Evolutionary conservation across 1,284 basidiomycete genomes (phyloP).

Genomic region (Pseudozyma hubeiensis): DNA sequence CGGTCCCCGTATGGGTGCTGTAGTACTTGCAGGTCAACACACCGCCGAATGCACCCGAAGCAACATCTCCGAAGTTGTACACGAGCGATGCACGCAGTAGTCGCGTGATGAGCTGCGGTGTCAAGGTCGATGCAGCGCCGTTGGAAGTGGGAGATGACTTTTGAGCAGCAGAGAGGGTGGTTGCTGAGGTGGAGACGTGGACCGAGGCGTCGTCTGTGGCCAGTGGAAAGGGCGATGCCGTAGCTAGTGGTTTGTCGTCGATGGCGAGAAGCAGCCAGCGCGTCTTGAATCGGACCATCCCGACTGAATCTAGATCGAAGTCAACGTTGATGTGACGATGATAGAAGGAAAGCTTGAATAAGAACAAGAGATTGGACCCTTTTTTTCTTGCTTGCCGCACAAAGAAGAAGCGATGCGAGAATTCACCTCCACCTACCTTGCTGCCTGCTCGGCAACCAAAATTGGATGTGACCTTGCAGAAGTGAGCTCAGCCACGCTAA

Average conservation of each 20-base stretch:
- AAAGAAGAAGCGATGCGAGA: conserved; percentile 4
- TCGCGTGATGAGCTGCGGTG: conserved; percentile 38
- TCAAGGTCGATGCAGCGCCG: conserved; percentile 7
- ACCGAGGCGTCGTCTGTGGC: conserved; percentile 1
- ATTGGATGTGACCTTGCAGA: neutral
- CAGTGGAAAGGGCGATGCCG: conserved; percentile 12
- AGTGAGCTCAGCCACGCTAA: conserved; percentile 19
- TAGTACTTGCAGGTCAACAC: conserved; percentile 51
- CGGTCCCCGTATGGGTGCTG: conserved; percentile 46
- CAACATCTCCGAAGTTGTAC: conserved; percentile 51
- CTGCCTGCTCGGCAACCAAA: conserved; percentile 20
- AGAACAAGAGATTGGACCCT: conserved; percentile 17
- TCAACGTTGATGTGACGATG: neutral
- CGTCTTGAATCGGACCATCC: conserved; percentile 55
- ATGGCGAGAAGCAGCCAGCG: conserved; percentile 52
- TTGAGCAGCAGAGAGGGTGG: conserved; percentile 13
- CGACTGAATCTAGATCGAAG: neutral
- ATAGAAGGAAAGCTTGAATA: neutral
- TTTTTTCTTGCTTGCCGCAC: neutral
- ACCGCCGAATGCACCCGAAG: conserved; percentile 41
- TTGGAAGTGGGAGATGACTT: neutral
- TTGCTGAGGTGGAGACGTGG: conserved; percentile 8
- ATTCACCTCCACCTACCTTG: conserved; percentile 26
- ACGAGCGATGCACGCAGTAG: conserved; percentile 41
- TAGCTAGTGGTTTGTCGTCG: conserved; percentile 28